These are phyloP conservation scores for Beauveria varroae DNA, from an alignment of 2,329 filamentous ascomycete species.

Conservation along the genomic window DNA sequence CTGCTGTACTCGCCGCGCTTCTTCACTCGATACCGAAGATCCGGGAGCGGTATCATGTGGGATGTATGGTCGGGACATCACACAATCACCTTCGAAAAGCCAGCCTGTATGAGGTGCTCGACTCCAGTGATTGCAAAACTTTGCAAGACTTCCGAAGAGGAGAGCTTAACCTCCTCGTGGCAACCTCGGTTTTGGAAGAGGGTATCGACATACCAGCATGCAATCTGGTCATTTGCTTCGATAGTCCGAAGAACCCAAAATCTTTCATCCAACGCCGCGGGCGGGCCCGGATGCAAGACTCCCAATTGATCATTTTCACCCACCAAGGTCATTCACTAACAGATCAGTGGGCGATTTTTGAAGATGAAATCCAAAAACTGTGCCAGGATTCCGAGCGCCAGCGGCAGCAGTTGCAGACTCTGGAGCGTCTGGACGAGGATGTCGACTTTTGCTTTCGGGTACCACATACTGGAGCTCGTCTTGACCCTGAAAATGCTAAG, in stretches of 20 bases:
- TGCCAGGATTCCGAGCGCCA: constrained; percentile 59
- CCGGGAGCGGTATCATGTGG: constrained; percentile 39
- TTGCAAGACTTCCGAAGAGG: constrained; percentile 45
- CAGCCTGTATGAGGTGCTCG: constrained; percentile 33
- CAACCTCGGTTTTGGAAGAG: constrained; percentile 59
- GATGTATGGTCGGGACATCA: constrained; percentile 49
- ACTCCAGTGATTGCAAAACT: constrained; percentile 23
- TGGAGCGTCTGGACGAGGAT: constrained; percentile 37
- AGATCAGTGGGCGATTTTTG: constrained; percentile 56
- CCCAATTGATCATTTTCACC: constrained; percentile 41
- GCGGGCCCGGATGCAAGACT: constrained; percentile 42
- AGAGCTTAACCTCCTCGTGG: constrained; percentile 49
- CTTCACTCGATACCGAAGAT: constrained; percentile 44
- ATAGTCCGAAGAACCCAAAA: constrained; percentile 41
- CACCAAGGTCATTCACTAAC: constrained; percentile 21
- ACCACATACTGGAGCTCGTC: constrained; percentile 46
- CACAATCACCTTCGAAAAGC: constrained; percentile 26
- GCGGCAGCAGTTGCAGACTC: constrained; percentile 33
- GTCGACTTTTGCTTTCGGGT: constrained; percentile 26
- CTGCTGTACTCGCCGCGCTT: constrained; percentile 51
- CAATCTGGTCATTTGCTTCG: constrained; percentile 54
- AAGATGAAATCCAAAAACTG: constrained; percentile 61
- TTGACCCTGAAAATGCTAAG: constrained; percentile 67
- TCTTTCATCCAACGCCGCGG: constrained; percentile 52
- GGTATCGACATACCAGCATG: constrained; percentile 61